Percentiles rank a stretch among this genome's conserved stretches.
phyloP scores from a whole-genome alignment of 2,329 filamentous ascomycete genomes.

The Ophiostoma piceae region DNA sequence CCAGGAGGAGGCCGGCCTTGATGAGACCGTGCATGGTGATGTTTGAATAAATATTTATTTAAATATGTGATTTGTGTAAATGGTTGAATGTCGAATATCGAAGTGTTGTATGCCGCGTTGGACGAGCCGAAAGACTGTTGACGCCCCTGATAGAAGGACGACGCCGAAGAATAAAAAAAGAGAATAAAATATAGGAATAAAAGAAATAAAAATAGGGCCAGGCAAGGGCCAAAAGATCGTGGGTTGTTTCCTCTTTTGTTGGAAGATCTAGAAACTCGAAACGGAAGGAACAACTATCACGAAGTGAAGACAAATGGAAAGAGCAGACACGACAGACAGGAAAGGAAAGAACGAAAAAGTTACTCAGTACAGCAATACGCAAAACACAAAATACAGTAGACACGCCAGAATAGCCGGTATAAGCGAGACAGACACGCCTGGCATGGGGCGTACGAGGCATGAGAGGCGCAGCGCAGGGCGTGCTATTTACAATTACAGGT shows the following conservation, averaged over 20 bases:
- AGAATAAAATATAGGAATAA: neutral
- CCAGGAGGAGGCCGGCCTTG: conserved; percentile 35
- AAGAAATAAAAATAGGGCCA: neutral
- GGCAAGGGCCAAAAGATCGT: conserved; percentile 1
- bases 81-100: neutral
- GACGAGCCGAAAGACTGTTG: neutral
- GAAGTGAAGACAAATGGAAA: neutral
- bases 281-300: conserved; percentile 12
- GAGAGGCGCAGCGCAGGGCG: conserved; percentile 8
- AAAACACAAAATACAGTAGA: neutral
- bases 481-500: neutral
- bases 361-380: too few species aligned
- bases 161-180: neutral
- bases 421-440: conserved; percentile 2
- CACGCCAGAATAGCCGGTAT: neutral
- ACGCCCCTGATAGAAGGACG: neutral
- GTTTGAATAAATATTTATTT: neutral
- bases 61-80: too few species aligned
- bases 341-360: conserved; percentile 1
- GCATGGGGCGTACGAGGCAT: neutral
- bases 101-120: neutral
- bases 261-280: conserved; percentile 11
- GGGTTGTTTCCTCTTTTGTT: conserved; percentile 7
- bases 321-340: conserved; percentile 1
- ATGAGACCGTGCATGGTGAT: conserved; percentile 35